Conservation (phyloP, 306 rosid genomes). For the Pachyrhizus erosus region DNA sequence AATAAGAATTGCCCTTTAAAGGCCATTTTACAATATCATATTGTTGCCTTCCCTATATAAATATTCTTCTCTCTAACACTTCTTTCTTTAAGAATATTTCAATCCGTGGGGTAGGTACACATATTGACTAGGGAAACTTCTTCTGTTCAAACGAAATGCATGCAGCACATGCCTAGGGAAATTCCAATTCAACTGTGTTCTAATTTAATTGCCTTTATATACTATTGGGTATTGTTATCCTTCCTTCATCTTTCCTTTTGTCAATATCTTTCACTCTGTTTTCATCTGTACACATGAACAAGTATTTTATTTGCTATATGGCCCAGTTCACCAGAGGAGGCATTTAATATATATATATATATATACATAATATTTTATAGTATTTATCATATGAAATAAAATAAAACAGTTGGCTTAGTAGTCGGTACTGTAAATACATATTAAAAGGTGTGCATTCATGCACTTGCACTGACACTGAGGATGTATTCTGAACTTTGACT, state of each 20-base stretch:
- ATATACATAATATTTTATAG: background rate
- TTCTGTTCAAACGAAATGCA: background rate
- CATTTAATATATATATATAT: background rate
- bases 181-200: background rate
- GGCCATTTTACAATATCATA: background rate
- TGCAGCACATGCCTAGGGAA: background rate
- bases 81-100: background rate
- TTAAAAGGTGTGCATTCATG: conserved; percentile 36
- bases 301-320: background rate
- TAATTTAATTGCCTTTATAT: background rate
- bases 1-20: background rate
- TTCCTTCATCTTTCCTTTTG: background rate
- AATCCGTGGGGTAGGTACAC: conserved; percentile 6
- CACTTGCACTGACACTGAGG: conserved; percentile 52
- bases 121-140: conserved; percentile 29
- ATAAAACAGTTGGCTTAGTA: no score
- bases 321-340: background rate
- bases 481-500: background rate
- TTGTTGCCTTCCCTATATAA: background rate
- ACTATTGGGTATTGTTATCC: background rate
- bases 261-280: background rate
- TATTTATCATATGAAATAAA: background rate
- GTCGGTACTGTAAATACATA: background rate
- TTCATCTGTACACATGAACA: background rate
- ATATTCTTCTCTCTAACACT: background rate